A percentile compares a stretch with the other conserved stretches of the same genome.
Evolutionary conservation across 2,329 filamentous ascomycete genomes (phyloP).

Genomic region (Trichoderma asperellum): DNA sequence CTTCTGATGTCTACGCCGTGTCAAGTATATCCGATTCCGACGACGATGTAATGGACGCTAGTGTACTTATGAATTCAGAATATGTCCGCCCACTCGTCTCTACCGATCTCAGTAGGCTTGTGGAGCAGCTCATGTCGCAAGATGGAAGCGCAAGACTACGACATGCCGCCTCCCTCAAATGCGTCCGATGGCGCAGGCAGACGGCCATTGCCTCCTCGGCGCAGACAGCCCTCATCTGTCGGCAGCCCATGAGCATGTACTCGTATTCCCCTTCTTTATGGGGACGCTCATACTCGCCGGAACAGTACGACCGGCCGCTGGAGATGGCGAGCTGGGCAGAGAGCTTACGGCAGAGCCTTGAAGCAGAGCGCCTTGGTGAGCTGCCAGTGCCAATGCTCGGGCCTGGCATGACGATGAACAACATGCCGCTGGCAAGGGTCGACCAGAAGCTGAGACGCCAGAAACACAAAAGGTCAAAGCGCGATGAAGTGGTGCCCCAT

Average conservation of each 20-base stretch:
- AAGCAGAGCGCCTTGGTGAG: constrained; percentile 38
- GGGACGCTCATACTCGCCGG: constrained; percentile 30
- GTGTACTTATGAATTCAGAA: constrained; percentile 87
- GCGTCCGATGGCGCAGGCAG: constrained; percentile 68
- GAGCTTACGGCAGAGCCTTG: constrained; percentile 43
- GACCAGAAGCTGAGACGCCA: constrained; percentile 8
- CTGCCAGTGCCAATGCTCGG: constrained; percentile 17
- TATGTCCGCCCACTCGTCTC: constrained; percentile 79
- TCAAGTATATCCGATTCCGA: constrained; percentile 76
- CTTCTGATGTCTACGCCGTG: constrained; percentile 67
- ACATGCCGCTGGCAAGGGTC: constrained; percentile 29
- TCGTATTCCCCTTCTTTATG: constrained; percentile 6
- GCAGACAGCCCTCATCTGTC: constrained; percentile 31
- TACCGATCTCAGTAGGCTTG: constrained; percentile 72
- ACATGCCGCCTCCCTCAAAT: constrained; percentile 81
- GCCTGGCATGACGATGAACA: neutral
- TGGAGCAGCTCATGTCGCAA: constrained; percentile 75
- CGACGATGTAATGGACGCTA: constrained; percentile 86
- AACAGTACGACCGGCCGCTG: constrained; percentile 39
- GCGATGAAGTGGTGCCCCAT: constrained; percentile 20
- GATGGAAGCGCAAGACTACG: constrained; percentile 81
- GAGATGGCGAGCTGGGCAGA: constrained; percentile 46
- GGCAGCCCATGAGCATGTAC: constrained; percentile 18
- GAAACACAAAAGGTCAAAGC: constrained; percentile 22
- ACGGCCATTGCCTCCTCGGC: constrained; percentile 31